Conservation (phyloP, 257 asterid species). For the Capsicum pubescens region DNA sequence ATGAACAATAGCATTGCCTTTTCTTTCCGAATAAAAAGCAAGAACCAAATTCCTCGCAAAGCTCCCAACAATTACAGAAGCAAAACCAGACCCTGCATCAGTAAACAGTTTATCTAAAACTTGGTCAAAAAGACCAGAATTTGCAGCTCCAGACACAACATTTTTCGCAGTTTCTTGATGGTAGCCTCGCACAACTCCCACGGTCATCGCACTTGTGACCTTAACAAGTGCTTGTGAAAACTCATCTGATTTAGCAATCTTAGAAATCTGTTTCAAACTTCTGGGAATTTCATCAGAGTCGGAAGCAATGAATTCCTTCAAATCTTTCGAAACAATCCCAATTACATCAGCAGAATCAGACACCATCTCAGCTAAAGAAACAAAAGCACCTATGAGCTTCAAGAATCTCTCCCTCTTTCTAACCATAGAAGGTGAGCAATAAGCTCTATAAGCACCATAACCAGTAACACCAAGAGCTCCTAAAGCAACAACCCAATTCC, state of each 20-base stretch:
- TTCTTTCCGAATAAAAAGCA: constrained; percentile 47
- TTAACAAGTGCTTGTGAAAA: constrained; percentile 51
- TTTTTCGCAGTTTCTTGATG: constrained; percentile 30
- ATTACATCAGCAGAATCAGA: constrained; percentile 70
- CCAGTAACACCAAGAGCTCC: constrained; percentile 60
- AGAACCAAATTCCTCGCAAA: constrained; percentile 59
- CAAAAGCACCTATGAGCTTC: constrained; percentile 48
- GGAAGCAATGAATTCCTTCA: constrained; percentile 59
- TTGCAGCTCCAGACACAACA: constrained; percentile 15
- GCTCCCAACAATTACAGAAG: constrained; percentile 72
- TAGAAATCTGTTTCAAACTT: constrained; percentile 71
- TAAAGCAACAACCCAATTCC: constrained; percentile 51
- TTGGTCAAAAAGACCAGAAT: constrained; percentile 38
- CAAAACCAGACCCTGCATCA: constrained; percentile 69
- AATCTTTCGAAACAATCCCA: constrained; percentile 62
- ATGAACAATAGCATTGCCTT: constrained; percentile 14
- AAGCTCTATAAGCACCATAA: constrained; percentile 59
- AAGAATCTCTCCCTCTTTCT: constrained; percentile 54
- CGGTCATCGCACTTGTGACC: constrained; percentile 55
- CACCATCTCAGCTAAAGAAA: constrained; percentile 57
- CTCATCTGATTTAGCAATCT: constrained; percentile 58
- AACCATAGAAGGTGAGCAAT: constrained; percentile 57
- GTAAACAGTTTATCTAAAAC: constrained; percentile 59
- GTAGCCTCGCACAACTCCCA: constrained; percentile 56
- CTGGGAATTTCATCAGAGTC: constrained; percentile 70